Conservation (phyloP, 495 filamentous ascomycete genomes). For the Penicillium silybi region DNA sequence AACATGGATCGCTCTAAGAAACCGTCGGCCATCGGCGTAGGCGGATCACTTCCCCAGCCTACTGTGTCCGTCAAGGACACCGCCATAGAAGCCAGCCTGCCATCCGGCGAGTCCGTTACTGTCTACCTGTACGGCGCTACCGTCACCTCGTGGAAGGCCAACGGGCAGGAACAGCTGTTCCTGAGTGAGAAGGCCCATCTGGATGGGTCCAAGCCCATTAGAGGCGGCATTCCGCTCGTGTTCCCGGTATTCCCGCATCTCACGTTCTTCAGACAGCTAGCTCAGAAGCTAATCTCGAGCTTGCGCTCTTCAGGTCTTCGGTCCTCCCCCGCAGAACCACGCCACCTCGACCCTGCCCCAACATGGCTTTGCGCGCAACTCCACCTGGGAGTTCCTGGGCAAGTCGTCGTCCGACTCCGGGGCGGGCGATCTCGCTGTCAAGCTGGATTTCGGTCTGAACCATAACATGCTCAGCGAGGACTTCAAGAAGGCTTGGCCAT, state of each 20-base stretch:
- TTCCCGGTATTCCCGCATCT: conserved; percentile 67
- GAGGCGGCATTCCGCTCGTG: conserved; percentile 79
- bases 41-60: conserved; percentile 59
- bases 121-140: conserved; percentile 90
- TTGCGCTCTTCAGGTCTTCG: conserved; percentile 67
- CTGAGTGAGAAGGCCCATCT: conserved; percentile 70
- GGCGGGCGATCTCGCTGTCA: conserved; percentile 62
- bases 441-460: conserved; percentile 91
- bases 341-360: conserved; percentile 74
- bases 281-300: conserved; percentile 10
- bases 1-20: conserved; percentile 78
- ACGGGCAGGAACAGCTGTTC: conserved; percentile 83
- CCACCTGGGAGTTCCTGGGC: conserved; percentile 61
- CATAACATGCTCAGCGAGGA: conserved; percentile 62
- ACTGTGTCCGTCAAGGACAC: conserved; percentile 66
- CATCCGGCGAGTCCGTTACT: conserved; percentile 79
- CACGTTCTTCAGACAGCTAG: background rate
- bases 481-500: conserved; percentile 66
- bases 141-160: conserved; percentile 84
- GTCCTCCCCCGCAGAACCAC: conserved; percentile 68
- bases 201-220: conserved; percentile 61
- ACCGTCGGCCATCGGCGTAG: conserved; percentile 69
- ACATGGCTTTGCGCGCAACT: conserved; percentile 93
- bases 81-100: conserved; percentile 67
- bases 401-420: conserved; percentile 66